phyloP scores from a whole-genome alignment of 306 rosid genomes.

The Canavalia ensiformis region DNA sequence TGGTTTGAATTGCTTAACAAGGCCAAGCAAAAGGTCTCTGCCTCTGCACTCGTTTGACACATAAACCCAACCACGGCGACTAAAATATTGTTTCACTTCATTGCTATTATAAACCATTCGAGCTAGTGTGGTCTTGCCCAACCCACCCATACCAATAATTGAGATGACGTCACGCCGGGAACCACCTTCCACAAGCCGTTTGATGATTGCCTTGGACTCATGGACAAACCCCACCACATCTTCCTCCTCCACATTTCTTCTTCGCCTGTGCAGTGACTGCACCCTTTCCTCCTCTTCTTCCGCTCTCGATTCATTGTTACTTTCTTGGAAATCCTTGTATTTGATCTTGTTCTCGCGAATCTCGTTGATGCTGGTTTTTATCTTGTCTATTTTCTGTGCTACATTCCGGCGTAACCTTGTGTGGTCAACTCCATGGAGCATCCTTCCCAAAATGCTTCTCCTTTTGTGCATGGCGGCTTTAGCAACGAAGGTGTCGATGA shows the following conservation, averaged over 20 bases:
- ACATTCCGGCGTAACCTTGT: background rate
- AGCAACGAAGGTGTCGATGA: constrained; percentile 23
- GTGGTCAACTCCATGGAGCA: background rate
- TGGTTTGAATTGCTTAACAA: background rate
- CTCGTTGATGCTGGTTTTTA: background rate
- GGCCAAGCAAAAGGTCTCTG: constrained; percentile 18
- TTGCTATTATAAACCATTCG: constrained; percentile 22
- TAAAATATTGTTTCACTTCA: background rate
- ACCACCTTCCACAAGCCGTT: background rate
- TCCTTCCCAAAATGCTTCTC: background rate
- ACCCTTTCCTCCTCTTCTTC: constrained; percentile 15
- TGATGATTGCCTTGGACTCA: background rate
- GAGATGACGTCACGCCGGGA: background rate
- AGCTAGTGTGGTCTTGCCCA: constrained; percentile 45
- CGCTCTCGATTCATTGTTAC: background rate
- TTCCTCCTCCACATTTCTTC: constrained; percentile 39
- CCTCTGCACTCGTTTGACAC: constrained; percentile 38
- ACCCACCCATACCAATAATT: constrained; percentile 38
- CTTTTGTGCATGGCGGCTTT: background rate
- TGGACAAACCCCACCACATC: constrained; percentile 23
- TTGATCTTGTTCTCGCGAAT: constrained; percentile 19
- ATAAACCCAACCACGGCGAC: background rate
- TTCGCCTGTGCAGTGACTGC: background rate
- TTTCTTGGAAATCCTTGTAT: background rate
- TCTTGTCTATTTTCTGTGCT: background rate